phyloP scores from a whole-genome alignment of 1,139 yeast species.

The Groenewaldozyma auringiensis region DNA sequence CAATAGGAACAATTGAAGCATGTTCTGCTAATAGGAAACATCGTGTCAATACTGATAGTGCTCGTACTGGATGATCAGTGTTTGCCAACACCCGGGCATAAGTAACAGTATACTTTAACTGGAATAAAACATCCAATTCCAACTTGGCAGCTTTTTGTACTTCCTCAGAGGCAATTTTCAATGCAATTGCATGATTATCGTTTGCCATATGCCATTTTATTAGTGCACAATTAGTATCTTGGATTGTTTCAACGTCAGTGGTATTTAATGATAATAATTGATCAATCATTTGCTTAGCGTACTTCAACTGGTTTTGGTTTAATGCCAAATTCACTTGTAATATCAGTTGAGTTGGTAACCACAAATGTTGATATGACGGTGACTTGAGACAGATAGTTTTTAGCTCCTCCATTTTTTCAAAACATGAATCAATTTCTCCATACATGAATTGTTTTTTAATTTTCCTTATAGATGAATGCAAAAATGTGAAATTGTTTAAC shows the following conservation, averaged over 20 bases:
- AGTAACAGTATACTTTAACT: slow-evolving; percentile 19
- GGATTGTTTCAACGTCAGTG: slow-evolving; percentile 11
- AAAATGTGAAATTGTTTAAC: slow-evolving; percentile 9
- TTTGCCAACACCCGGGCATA: slow-evolving; percentile 18
- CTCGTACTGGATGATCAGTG: slow-evolving; percentile 19
- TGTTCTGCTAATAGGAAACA: slow-evolving; percentile 19
- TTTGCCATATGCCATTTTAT: slow-evolving; percentile 16
- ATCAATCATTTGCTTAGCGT: slow-evolving; percentile 16
- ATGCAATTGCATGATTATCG: slow-evolving; percentile 16
- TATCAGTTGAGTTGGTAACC: slow-evolving; percentile 20
- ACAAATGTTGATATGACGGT: slow-evolving; percentile 17
- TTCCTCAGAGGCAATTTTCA: slow-evolving; percentile 10
- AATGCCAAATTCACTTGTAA: slow-evolving; percentile 14
- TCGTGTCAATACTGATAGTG: slow-evolving; percentile 19
- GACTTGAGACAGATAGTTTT: slow-evolving; percentile 11
- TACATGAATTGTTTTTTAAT: slow-evolving; percentile 14
- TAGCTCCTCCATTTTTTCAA: slow-evolving; percentile 13
- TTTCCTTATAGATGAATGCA: slow-evolving; percentile 14
- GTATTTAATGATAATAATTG: slow-evolving; percentile 10
- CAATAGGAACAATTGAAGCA: slow-evolving; percentile 17
- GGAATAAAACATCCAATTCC: slow-evolving; percentile 20
- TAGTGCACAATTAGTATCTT: slow-evolving; percentile 11
- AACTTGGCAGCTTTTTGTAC: slow-evolving; percentile 12
- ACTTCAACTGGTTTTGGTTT: slow-evolving; percentile 13
- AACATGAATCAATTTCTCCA: slow-evolving; percentile 17